A percentile compares a stretch with the other conserved stretches of the same genome.
These are phyloP conservation scores for Podospora conica DNA, from an alignment of 495 filamentous ascomycete genomes.

Conservation along the genomic window DNA sequence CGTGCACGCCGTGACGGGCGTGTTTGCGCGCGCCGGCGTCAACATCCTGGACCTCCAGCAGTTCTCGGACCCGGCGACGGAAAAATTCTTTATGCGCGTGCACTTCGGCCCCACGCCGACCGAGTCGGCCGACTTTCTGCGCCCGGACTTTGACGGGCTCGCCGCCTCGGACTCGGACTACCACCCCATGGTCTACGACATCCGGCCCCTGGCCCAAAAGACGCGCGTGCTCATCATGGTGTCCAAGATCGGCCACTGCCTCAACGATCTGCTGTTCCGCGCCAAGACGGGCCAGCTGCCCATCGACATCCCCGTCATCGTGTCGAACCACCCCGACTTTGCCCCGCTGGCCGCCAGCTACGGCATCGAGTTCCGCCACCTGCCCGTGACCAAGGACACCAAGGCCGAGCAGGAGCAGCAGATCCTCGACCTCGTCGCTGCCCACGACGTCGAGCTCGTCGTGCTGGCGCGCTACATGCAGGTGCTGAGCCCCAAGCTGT, in stretches of 20 bases:
- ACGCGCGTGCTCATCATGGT: conserved; percentile 72
- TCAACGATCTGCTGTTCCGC: conserved; percentile 75
- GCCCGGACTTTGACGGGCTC: conserved; percentile 47
- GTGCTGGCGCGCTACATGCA: conserved; percentile 81
- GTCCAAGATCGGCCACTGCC: conserved; percentile 72
- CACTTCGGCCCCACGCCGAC: conserved; percentile 52
- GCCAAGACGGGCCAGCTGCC: conserved; percentile 55
- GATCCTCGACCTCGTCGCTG: conserved; percentile 57
- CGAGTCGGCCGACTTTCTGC: conserved; percentile 38
- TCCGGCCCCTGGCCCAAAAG: conserved; percentile 56
- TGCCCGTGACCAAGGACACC: conserved; percentile 63
- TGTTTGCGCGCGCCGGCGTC: conserved; percentile 57
- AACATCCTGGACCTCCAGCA: conserved; percentile 72
- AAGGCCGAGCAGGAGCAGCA: conserved; percentile 60
- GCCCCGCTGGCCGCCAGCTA: conserved; percentile 59
- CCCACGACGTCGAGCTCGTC: conserved; percentile 62
- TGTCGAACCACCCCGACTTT: conserved; percentile 72
- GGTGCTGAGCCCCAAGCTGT: conserved; percentile 65
- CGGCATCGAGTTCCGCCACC: conserved; percentile 65
- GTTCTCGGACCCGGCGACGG: conserved; percentile 58
- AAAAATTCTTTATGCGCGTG: conserved; percentile 74
- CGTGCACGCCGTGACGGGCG: conserved; percentile 67
- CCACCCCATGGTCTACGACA: conserved; percentile 52
- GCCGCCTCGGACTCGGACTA: conserved; percentile 41
- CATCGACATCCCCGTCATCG: conserved; percentile 62